Base-by-base conservation (phyloP, 108 stramenopile genomes). In the Pseudonitzschia delicatissima region DNA sequence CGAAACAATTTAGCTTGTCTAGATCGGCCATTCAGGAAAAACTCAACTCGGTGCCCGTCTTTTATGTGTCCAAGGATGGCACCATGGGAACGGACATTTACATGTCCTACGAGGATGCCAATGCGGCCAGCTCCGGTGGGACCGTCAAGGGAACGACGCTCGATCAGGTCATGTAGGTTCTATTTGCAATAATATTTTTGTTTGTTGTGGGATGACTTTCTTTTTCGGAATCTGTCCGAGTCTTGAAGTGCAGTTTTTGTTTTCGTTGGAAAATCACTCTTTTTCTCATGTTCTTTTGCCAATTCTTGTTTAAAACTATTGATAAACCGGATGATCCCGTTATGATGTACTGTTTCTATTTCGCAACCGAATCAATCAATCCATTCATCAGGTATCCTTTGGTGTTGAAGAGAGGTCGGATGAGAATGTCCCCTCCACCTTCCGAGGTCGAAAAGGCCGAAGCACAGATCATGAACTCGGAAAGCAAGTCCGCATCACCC, bases 121-220 rank as follows among this genome's bases (percentile, higher is more conserved):
- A 45, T 12, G 44, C 17, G 40, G 72, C 48, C 13, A 67, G 67
- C n/a, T 47, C 53, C 2, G 55, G 57, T 3, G 13, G 13, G 5
- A 57, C 47, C 11, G 82, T 80, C 12, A 83, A 77, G 62, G 82
- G 69, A 8, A 80, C 79, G 0, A 79, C 82, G 27, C 62, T 83
- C 59, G 82, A 83, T 74, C 76, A 83, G 74, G 72, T 83, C 44
- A 50, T 75, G 72, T 72, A 65, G 57, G 71, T 64, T 47, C 27
- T 8, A 17, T 69, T 17, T 55, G 4, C 31, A n/a, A n/a, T n/a
- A n/a, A n/a, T n/a, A n/a, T n/a, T n/a, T n/a, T n/a, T n/a, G n/a
- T n/a, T n/a, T n/a, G n/a, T n/a, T n/a, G n/a, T n/a, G n/a, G n/a
- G n/a, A n/a, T n/a, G n/a, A n/a, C n/a, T n/a, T n/a, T n/a, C n/a